A percentile compares a stretch with the other conserved stretches of the same genome.
Conservation (phyloP, 306 rosid genomes). For the Cucurbita argyrosperma region DNA sequence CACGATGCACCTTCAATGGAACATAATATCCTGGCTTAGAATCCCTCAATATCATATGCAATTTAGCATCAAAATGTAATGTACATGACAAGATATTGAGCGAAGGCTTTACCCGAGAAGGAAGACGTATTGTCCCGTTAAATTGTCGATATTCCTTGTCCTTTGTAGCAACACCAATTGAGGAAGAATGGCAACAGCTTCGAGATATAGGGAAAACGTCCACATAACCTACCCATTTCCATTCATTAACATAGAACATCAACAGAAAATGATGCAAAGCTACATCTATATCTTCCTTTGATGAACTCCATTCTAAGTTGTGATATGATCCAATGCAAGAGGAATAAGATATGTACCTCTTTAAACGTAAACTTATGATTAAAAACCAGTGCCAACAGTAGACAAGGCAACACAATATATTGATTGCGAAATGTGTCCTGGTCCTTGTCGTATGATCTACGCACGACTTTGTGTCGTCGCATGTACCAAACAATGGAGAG, state of each 20-base stretch:
- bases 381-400: slow-evolving; percentile 49
- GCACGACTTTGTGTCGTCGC: slow-evolving; percentile 61
- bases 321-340: not conserved
- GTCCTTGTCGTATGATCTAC: slow-evolving; percentile 76
- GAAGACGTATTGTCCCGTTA: slow-evolving; percentile 80
- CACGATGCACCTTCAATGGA: not conserved
- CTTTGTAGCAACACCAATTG: slow-evolving; percentile 70
- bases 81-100: not conserved
- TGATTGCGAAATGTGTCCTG: slow-evolving; percentile 74
- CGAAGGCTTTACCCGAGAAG: slow-evolving; percentile 52
- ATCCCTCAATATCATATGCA: not conserved
- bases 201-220: slow-evolving; percentile 77
- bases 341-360: slow-evolving; percentile 37
- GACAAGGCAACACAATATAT: slow-evolving; percentile 59
- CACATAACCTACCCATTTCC: slow-evolving; percentile 52
- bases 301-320: not conserved
- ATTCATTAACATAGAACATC: slow-evolving; percentile 7
- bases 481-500: slow-evolving; percentile 90
- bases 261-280: not conserved
- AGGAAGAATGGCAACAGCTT: slow-evolving; percentile 91
- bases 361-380: slow-evolving; percentile 61
- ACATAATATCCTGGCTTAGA: not conserved
- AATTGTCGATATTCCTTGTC: slow-evolving; percentile 84
- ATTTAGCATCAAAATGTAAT: not conserved
- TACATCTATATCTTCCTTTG: not conserved